A percentile compares a stretch with the other conserved stretches of the same genome.
Evolutionary conservation across 768 basidiomycete species (phyloP).

Genomic region (Filobasidium wieringae): DNA sequence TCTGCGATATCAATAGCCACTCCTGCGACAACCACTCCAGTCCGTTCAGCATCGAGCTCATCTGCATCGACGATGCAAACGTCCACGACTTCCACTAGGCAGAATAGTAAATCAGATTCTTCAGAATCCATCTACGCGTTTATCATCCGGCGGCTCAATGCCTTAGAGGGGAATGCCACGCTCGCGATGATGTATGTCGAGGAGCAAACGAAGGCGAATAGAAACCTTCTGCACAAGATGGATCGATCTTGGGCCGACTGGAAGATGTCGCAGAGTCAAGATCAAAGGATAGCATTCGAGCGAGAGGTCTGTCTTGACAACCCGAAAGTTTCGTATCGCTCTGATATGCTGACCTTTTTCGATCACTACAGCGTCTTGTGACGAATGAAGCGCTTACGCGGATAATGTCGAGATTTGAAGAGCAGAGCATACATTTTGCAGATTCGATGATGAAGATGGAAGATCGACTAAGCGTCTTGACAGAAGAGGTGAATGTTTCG

Average conservation of each 20-base stretch:
- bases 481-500: slow-evolving; percentile 65
- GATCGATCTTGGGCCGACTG: slow-evolving; percentile 25
- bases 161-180: slow-evolving; percentile 76
- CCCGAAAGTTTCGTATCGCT: neutral
- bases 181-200: slow-evolving; percentile 75
- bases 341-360: neutral
- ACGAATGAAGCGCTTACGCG: slow-evolving; percentile 51
- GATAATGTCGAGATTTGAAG: slow-evolving; percentile 51
- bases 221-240: slow-evolving; percentile 52
- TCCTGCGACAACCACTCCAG: too few relatives aligned
- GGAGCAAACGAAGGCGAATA: slow-evolving; percentile 66
- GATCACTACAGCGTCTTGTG: slow-evolving; percentile 21
- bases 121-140: slow-evolving; percentile 85
- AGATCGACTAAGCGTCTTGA: slow-evolving; percentile 59
- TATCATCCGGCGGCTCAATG: slow-evolving; percentile 82
- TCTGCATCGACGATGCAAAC: too few relatives aligned
- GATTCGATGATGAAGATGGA: slow-evolving; percentile 58
- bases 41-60: neutral
- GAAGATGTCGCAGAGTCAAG: slow-evolving; percentile 20
- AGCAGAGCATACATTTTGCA: slow-evolving; percentile 54
- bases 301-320: slow-evolving; percentile 30
- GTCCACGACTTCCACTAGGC: neutral
- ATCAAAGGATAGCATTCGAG: slow-evolving; percentile 24
- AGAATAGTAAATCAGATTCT: slow-evolving; percentile 21
- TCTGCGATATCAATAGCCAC: too few relatives aligned